These are phyloP conservation scores for Hypoxylon sp. DNA, from an alignment of 2,329 filamentous ascomycete genomes.

Conservation along the genomic window DNA sequence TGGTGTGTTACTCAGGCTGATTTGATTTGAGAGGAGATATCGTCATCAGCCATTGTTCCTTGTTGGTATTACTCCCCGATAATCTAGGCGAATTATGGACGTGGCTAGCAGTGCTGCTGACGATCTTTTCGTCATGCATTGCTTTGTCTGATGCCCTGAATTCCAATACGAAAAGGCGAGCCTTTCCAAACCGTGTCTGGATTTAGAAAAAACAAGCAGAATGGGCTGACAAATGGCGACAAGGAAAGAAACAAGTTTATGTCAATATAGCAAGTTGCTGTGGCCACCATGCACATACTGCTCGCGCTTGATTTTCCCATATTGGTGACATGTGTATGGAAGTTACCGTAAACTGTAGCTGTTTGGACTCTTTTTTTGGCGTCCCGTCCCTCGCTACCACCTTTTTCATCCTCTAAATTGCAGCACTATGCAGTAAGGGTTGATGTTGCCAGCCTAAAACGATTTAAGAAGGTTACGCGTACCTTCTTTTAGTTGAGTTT, in stretches of 20 bases:
- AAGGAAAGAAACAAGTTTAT: slow-evolving; percentile 25
- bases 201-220: slow-evolving; percentile 35
- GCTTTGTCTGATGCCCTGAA: slow-evolving; percentile 22
- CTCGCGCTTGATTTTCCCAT: slow-evolving; percentile 21
- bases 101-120: slow-evolving; percentile 39
- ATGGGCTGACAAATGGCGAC: slow-evolving; percentile 35
- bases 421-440: slow-evolving; percentile 27
- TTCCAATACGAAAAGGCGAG: slow-evolving; percentile 40
- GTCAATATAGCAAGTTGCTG: slow-evolving; percentile 36
- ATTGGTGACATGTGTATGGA: slow-evolving; percentile 23
- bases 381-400: slow-evolving; percentile 33
- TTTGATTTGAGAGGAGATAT: slow-evolving; percentile 35
- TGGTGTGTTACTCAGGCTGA: slow-evolving; percentile 41
- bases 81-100: slow-evolving; percentile 35
- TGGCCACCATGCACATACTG: slow-evolving; percentile 23
- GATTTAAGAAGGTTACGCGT: slow-evolving; percentile 42
- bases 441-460: slow-evolving; percentile 32
- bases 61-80: slow-evolving; percentile 31
- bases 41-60: slow-evolving; percentile 35
- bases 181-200: slow-evolving; percentile 24
- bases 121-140: slow-evolving; percentile 44
- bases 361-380: slow-evolving; percentile 15
- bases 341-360: not conserved
- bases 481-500: slow-evolving; percentile 30
- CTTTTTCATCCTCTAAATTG: slow-evolving; percentile 17